Conservation (phyloP, 2,329 filamentous ascomycete species). For the Colletotrichum noveboracense region DNA sequence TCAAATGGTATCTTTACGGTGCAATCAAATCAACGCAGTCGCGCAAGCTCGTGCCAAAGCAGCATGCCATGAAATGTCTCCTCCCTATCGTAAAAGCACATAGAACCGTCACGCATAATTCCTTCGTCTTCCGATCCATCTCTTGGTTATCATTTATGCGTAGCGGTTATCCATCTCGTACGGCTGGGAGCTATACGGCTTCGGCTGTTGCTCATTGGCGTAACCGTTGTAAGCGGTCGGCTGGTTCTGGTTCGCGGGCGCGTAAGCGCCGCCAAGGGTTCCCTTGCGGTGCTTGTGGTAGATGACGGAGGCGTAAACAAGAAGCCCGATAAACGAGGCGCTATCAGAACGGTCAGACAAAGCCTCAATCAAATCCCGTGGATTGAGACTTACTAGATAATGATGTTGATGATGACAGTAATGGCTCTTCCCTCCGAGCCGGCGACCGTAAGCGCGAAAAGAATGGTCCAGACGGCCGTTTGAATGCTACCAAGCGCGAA, state of each 20-base stretch:
- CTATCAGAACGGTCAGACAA: slow-evolving; percentile 16
- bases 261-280: slow-evolving; percentile 1
- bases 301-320: slow-evolving; percentile 35
- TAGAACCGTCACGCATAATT: not conserved
- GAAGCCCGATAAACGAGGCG: slow-evolving; percentile 35
- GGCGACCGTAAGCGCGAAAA: slow-evolving; percentile 29
- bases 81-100: not conserved
- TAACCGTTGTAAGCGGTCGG: not conserved
- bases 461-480: slow-evolving; percentile 28
- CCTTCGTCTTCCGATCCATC: not conserved
- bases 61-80: not conserved
- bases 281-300: slow-evolving; percentile 28
- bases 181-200: not conserved
- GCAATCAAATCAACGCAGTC: not conserved
- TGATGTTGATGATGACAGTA: slow-evolving; percentile 25
- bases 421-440: not conserved
- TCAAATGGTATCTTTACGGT: not conserved
- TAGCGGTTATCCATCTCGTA: not conserved
- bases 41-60: not conserved
- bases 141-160: not conserved
- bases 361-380: too few species aligned
- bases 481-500: slow-evolving; percentile 29
- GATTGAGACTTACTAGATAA: slow-evolving; percentile 29
- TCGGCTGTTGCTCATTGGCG: not conserved
- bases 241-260: slow-evolving; percentile 4